Base-by-base conservation (phyloP, 257 asterid genomes). In the Gentiana dahurica region DNA sequence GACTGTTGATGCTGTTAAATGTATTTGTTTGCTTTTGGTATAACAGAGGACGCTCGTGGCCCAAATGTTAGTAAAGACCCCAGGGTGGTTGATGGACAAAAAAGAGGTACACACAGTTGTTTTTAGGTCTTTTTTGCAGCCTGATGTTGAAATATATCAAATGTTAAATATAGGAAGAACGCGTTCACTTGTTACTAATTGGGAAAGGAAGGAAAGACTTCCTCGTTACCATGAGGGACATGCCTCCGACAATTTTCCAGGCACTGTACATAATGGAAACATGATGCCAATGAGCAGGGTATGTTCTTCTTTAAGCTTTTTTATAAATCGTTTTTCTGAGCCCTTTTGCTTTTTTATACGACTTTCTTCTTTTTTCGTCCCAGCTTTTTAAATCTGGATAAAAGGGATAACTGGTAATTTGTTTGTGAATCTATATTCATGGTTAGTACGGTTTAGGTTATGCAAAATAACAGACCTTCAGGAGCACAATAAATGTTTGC, bases 121-220 rank as follows among this genome's bases (percentile, higher is more conserved):
- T 11, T 44, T 32, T 62, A 38, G 51, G 15, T 47, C 61, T 48
- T 51, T 7, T 56, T 24, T 34, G 62, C 36, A 34, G 41, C 59
- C 41, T 71, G 24, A 2, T 47, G 41, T 60, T 55, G 43, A 33
- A 52, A 51, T 62, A 54, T 66, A 54, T 57, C 70, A 51, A 46
- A 62, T 60, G 50, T 50, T 51, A 55, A 44, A 62, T 71, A 51
- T 69, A 84, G 95, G 88, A 59, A 77, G 85, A 76, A 41, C 76
- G 41, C 77, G 75, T 35, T 66, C 82, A 4, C 50, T 61, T 57
- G 77, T 64, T 64, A 70, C 85, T 53, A 83, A 73, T 61, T 84
- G 87, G 95, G 95, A 85, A 71, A 84, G 74, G 67, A 85, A 63
- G 69, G 87, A 83, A 50, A 85, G 82, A 77, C 71, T 63, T 71